Conservation (phyloP, 805 yeast species). For the Schwanniomyces occidentalis region DNA sequence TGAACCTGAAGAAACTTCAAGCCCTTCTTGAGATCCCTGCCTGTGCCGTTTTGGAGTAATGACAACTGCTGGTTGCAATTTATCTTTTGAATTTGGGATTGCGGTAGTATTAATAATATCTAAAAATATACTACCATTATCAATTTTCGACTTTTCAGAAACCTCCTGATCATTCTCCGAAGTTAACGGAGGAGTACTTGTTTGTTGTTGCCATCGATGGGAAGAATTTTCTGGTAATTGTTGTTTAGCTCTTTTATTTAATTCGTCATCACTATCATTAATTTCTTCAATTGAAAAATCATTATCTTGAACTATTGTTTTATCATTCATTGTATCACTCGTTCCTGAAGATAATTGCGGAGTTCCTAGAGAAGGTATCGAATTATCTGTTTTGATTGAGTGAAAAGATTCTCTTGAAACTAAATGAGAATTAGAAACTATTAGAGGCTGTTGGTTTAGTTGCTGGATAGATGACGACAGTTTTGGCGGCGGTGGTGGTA, state of each 20-base stretch:
- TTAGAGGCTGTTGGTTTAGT: background rate
- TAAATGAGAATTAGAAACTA: background rate
- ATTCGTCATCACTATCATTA: conserved; percentile 41
- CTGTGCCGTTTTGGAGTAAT: conserved; percentile 1
- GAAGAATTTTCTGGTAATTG: background rate
- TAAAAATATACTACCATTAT: conserved; percentile 17
- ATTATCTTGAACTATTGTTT: conserved; percentile 7
- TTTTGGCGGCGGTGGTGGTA: conserved; percentile 15
- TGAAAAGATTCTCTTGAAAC: conserved; percentile 16
- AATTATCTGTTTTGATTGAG: conserved; percentile 15
- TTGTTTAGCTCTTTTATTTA: conserved; percentile 12
- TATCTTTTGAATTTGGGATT: conserved; percentile 6
- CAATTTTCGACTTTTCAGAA: conserved; percentile 2
- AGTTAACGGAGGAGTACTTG: conserved; percentile 2
- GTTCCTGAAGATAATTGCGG: conserved; percentile 11
- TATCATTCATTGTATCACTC: conserved; percentile 4
- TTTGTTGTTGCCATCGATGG: background rate
- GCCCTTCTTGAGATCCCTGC: conserved; percentile 3
- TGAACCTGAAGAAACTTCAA: conserved; percentile 9
- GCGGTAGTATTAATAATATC: conserved; percentile 18
- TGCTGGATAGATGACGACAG: conserved; percentile 3
- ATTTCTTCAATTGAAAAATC: conserved; percentile 43
- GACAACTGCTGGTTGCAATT: conserved; percentile 4
- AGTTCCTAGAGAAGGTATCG: conserved; percentile 11
- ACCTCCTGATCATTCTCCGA: conserved; percentile 1